A percentile compares a stretch with the other conserved stretches of the same genome.
These are phyloP conservation scores for Botrytis paeoniae DNA, from an alignment of 2,329 filamentous ascomycete genomes.

Conservation along the genomic window DNA sequence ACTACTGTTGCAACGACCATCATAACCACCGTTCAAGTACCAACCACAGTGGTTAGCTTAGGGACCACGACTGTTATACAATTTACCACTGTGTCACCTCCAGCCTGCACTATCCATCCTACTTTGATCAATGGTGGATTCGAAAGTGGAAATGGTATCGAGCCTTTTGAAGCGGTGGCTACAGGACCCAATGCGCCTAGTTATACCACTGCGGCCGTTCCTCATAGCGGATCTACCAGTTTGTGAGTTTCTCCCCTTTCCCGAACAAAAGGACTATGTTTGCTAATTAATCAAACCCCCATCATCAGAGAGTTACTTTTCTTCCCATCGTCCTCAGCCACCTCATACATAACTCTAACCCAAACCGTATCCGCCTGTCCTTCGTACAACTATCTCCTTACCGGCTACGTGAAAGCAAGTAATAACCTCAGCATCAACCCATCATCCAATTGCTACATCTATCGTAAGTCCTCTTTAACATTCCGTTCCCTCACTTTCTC, in stretches of 20 bases:
- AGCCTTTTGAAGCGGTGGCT: not conserved
- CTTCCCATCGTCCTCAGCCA: not conserved
- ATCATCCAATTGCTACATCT: not conserved
- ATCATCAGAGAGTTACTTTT: not conserved
- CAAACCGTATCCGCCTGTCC: not conserved
- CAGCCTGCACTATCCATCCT: not conserved
- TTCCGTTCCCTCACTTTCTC: too few relatives aligned
- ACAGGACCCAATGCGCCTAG: not conserved
- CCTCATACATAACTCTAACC: not conserved
- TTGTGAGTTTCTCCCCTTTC: not conserved
- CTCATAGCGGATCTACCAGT: slow-evolving; percentile 1
- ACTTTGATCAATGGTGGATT: not conserved
- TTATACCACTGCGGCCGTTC: not conserved
- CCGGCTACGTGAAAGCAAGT: not conserved
- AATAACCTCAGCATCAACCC: not conserved
- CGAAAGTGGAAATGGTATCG: not conserved
- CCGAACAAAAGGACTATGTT: too few relatives aligned
- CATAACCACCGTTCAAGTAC: not conserved
- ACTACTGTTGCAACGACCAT: not conserved
- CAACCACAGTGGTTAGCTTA: not conserved
- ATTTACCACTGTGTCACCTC: not conserved
- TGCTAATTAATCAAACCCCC: too few relatives aligned
- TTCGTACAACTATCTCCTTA: slow-evolving; percentile 1
- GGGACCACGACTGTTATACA: slow-evolving; percentile 1
- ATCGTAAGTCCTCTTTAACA: not conserved